These are phyloP conservation scores for Trichoderma virens DNA, from an alignment of 495 filamentous ascomycete species.

Conservation along the genomic window DNA sequence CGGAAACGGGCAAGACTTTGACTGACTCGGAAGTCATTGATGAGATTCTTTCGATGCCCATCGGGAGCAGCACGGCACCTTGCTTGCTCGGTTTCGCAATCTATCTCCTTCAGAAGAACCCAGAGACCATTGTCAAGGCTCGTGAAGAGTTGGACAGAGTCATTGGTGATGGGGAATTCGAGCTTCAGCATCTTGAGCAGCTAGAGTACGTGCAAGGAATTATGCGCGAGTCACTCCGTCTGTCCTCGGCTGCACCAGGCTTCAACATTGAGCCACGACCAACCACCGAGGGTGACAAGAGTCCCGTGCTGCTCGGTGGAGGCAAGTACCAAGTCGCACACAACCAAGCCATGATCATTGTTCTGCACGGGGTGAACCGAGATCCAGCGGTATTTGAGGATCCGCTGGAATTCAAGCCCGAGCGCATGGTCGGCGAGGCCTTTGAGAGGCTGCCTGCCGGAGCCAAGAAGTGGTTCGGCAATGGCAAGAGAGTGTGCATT, in stretches of 20 bases:
- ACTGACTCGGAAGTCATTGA: conserved; percentile 42
- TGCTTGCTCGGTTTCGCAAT: conserved; percentile 38
- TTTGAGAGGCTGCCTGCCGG: conserved; percentile 51
- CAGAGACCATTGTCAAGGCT: conserved; percentile 35
- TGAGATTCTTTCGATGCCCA: conserved; percentile 33
- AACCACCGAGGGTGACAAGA: conserved; percentile 34
- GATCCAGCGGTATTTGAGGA: conserved; percentile 61
- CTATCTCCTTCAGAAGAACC: conserved; percentile 39
- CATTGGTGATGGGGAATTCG: conserved; percentile 45
- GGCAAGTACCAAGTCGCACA: conserved; percentile 61
- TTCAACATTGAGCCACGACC: conserved; percentile 54
- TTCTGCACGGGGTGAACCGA: conserved; percentile 54
- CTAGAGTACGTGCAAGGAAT: conserved; percentile 41
- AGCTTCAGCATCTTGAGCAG: conserved; percentile 35
- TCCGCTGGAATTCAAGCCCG: conserved; percentile 54
- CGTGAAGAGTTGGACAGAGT: conserved; percentile 51
- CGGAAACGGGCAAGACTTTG: conserved; percentile 9
- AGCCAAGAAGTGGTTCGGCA: conserved; percentile 64
- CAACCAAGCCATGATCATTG: conserved; percentile 52
- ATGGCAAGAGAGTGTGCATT: conserved; percentile 60
- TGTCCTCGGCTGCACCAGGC: conserved; percentile 57
- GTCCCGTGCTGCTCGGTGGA: conserved; percentile 38
- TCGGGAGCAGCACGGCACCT: conserved; percentile 31
- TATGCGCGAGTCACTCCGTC: conserved; percentile 43
- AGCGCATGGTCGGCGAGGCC: conserved; percentile 56